Evolutionary conservation across 345 rosid species (phyloP), one percentile per base, ranked within the genome.

Genomic region (Iberis pinnata): DNA sequence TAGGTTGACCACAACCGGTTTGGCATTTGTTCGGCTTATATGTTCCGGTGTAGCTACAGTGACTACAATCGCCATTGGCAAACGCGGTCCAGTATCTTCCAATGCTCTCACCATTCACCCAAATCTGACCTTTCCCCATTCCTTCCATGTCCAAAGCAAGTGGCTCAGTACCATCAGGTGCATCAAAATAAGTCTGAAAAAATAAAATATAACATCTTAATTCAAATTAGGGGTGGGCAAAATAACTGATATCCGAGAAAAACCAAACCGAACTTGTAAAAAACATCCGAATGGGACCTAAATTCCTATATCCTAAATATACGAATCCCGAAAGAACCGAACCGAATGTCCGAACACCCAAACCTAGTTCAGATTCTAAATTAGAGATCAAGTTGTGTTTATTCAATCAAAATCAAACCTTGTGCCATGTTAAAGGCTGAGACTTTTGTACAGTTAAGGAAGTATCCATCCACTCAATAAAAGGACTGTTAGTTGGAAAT

Each of bases 1-100:
- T 88, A 57, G 99, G 95, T 53, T 93, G 79, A 29, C 97, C 97
- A 54, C 97, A 93, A 40, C 99, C 97, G 58, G 72, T 54, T 57
- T 79, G 80, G 64, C 97, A 93, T 65, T 86, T 88, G 27, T 89
- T 71, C 2, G 96, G 97, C 48, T 86, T 73, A 61, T 75, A 93
- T 44, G 86, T 64, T 36, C 89, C 95, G 0, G 77, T 68, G 77
- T 93, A 93, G 65, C 67, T 84, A 55, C 97, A 93, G 1, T 76
- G 84, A 32, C 69, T 71, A 73, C 99, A 93, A 42, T 79, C 63
- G 37, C 97, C 99, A 37, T 27, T 76, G 1, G 97, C 97, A 43
- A 72, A 74, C 15, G 97, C 92, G 18, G 94, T 81, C 97, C 97
- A 93, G 63, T 93, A 93, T 74, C 99, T 83, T 22, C 99, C 97